Evolutionary conservation across 83 land plant genomes (phyloP), one percentile per base, ranked within the genome.

Genomic region (Thuja plicata): DNA sequence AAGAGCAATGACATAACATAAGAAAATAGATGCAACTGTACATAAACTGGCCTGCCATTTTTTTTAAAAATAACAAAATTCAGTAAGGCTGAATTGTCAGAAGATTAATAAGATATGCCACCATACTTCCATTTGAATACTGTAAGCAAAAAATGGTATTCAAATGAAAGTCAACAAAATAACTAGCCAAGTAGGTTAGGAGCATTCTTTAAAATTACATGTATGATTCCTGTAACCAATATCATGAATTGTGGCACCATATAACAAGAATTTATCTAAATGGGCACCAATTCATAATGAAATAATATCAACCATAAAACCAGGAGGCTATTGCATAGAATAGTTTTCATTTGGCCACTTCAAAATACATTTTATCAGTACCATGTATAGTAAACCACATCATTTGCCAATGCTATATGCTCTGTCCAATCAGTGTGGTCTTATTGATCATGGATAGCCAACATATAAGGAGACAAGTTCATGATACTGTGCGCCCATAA

Each of bases 401-500:
- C 70, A 62, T 62, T 6, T 84, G 50, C 34, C 57, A 84, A 62
- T 84, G 50, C 34, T 37, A 84, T 32, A 48, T 84, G 17, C 38
- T n/a, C 37, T 84, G 55, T 50, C 60, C 30, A 84, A 84, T 17
- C 86, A 84, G 86, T 84, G 86, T 50, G 32, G 8, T 15, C 2
- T 84, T 16, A 50, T 62, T 30, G 19, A 84, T 50, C 57, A 84
- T 60, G 8, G 19, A 84, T 50, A 84, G 55, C 30, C 32, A 17
- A 50, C 35, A 84, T 40, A n/a, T 15, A 57, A 83, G 27, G 86
- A 50, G 55, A 84, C 86, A 84, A 84, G 21, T 48, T 90, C 38
- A 90, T 5, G 92, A 91, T 32, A 91, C 89, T 34, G 92, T 91
- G 66, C 92, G 78, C 80, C 92, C 92, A 87, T 90, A 90, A 83